A percentile compares a stretch with the other conserved stretches of the same genome.
Evolutionary conservation across 441 rosid species (phyloP).

Genomic region (Brassica hybrid): DNA sequence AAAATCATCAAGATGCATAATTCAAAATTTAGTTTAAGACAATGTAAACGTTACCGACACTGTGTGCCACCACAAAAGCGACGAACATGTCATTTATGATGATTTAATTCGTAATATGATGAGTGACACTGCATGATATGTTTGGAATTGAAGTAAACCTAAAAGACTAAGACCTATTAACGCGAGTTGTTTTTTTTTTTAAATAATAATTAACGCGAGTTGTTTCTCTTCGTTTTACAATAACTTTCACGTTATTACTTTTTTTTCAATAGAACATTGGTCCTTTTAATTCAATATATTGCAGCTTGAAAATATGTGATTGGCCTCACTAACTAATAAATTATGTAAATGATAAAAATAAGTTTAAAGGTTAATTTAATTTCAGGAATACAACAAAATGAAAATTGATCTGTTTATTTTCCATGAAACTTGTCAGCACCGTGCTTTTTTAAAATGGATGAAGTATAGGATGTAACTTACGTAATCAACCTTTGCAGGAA

Average conservation of each 20-base stretch:
- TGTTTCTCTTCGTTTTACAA: conserved; percentile 12
- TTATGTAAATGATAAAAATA: background rate
- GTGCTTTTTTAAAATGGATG: background rate
- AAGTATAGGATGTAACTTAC: background rate
- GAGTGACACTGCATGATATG: background rate
- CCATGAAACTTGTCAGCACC: background rate
- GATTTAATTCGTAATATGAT: background rate
- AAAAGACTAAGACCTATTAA: conserved; percentile 11
- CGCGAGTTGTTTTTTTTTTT: conserved; percentile 4
- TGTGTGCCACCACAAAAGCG: background rate
- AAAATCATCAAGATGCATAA: background rate
- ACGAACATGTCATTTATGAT: background rate
- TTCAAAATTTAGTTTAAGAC: no score
- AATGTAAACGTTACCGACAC: no score
- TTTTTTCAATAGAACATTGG: background rate
- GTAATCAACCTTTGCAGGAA: background rate
- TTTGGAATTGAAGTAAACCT: background rate
- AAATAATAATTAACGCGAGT: background rate
- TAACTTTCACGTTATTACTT: background rate
- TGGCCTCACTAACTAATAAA: background rate
- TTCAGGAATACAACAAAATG: background rate
- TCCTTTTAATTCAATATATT: background rate
- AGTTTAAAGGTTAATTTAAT: background rate
- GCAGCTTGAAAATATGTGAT: background rate
- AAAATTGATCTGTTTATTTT: background rate